Evolutionary conservation across 176 grass and related monocot genomes (phyloP).

Genomic region (Hsuehochloa calcarea): DNA sequence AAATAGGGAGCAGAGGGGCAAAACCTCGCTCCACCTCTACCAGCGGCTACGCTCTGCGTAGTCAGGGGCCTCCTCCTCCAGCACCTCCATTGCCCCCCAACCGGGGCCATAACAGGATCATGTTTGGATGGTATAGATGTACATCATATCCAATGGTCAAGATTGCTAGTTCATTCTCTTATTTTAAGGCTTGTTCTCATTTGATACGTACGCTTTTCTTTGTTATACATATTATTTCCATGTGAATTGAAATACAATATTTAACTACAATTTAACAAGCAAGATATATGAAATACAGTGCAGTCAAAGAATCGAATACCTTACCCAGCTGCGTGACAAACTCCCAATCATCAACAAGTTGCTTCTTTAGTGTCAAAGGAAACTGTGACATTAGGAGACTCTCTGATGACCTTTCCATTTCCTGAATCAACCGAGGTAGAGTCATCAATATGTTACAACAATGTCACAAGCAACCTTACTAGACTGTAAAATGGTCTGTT

Average conservation of each 20-base stretch:
- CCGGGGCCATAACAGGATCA: no score
- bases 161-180: not conserved
- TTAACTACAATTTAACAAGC: not conserved
- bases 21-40: no score
- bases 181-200: conserved; percentile 6
- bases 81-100: no score
- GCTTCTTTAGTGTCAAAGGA: conserved; percentile 88
- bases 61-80: no score
- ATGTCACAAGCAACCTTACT: not conserved
- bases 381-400: conserved; percentile 78
- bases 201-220: not conserved
- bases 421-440: conserved; percentile 32
- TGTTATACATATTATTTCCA: not conserved
- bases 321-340: conserved; percentile 93
- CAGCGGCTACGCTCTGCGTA: no score
- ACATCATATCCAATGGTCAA: not conserved
- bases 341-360: conserved; percentile 92
- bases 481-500: not conserved
- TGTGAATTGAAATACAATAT: conserved; percentile 11
- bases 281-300: conserved; percentile 12
- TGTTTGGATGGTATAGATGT: not conserved
- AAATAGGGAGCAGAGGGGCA: no score
- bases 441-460: not conserved
- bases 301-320: conserved; percentile 51
- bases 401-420: conserved; percentile 75